Conservation (phyloP, 73 alveolate species). For the Paramecium pentaurelia region DNA sequence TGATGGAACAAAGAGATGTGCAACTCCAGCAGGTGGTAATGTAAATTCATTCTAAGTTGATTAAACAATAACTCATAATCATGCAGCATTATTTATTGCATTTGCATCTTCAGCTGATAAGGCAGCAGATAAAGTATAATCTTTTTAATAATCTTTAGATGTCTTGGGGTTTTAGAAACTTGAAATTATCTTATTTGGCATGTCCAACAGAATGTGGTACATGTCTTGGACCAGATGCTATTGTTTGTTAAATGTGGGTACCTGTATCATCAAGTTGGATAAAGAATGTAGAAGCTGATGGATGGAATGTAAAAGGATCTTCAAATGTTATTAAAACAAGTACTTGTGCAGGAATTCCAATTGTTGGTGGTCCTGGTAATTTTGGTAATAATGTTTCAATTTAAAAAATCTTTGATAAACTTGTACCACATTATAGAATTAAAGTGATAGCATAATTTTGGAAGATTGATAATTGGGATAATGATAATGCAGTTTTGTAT, state of each 20-base stretch:
- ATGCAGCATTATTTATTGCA: neutral
- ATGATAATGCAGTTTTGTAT: neutral
- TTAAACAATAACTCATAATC: neutral
- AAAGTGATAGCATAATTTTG: neutral
- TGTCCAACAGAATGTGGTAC: slow-evolving; percentile 33
- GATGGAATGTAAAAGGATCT: neutral
- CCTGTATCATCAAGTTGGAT: neutral
- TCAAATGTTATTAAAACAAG: neutral
- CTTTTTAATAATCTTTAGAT: neutral
- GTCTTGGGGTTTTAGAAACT: slow-evolving; percentile 3
- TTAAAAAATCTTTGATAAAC: neutral
- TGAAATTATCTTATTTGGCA: neutral
- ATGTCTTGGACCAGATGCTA: slow-evolving; percentile 24
- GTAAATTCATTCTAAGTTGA: neutral
- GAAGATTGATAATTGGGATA: slow-evolving; percentile 30
- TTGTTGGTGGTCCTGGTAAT: neutral
- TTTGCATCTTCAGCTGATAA: neutral
- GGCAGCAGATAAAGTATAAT: neutral
- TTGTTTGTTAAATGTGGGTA: neutral
- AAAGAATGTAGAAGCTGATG: neutral
- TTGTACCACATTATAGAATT: slow-evolving; percentile 3
- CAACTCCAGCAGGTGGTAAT: slow-evolving; percentile 13
- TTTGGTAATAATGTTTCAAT: neutral
- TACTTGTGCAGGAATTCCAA: slow-evolving; percentile 14
- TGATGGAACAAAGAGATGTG: neutral